Evolutionary conservation across 495 filamentous ascomycete genomes (phyloP).

Genomic region (Peziza echinospora): DNA sequence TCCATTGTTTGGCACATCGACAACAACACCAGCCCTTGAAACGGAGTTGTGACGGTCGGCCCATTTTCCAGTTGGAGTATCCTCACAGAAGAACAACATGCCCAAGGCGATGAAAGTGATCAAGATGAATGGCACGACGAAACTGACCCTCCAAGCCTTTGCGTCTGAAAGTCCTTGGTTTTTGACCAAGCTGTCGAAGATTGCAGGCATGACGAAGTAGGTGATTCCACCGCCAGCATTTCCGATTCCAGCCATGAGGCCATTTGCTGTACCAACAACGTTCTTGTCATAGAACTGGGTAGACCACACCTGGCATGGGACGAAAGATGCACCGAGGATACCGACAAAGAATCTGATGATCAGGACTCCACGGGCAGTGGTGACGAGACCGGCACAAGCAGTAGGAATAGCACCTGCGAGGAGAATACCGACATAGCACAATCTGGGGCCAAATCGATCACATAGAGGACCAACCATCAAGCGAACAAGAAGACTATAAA

Average conservation of each 20-base stretch:
- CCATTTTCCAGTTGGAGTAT: slow-evolving; percentile 73
- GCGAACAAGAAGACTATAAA: slow-evolving; percentile 48
- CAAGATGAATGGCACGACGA: slow-evolving; percentile 63
- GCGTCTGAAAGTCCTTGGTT: slow-evolving; percentile 35
- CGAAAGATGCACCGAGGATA: slow-evolving; percentile 75
- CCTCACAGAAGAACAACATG: slow-evolving; percentile 56
- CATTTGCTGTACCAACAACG: slow-evolving; percentile 77
- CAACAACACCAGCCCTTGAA: slow-evolving; percentile 27
- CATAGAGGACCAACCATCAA: slow-evolving; percentile 66
- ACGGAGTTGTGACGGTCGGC: slow-evolving; percentile 38
- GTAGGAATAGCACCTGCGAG: slow-evolving; percentile 63
- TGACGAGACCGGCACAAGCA: slow-evolving; percentile 57
- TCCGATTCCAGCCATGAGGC: slow-evolving; percentile 64
- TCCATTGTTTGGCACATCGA: slow-evolving; percentile 26
- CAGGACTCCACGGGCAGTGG: slow-evolving; percentile 45
- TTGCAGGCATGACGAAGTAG: slow-evolving; percentile 84
- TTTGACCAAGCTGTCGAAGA: slow-evolving; percentile 58
- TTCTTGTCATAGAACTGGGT: slow-evolving; percentile 95
- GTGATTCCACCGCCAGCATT: slow-evolving; percentile 80
- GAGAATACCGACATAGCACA: slow-evolving; percentile 56
- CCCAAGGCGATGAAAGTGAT: slow-evolving; percentile 40
- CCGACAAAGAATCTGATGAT: slow-evolving; percentile 79
- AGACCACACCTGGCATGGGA: slow-evolving; percentile 91
- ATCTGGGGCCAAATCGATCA: slow-evolving; percentile 63
- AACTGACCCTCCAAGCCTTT: slow-evolving; percentile 65